These are phyloP conservation scores for Aeschynomene evenia DNA, from an alignment of 306 rosid genomes.

Conservation along the genomic window DNA sequence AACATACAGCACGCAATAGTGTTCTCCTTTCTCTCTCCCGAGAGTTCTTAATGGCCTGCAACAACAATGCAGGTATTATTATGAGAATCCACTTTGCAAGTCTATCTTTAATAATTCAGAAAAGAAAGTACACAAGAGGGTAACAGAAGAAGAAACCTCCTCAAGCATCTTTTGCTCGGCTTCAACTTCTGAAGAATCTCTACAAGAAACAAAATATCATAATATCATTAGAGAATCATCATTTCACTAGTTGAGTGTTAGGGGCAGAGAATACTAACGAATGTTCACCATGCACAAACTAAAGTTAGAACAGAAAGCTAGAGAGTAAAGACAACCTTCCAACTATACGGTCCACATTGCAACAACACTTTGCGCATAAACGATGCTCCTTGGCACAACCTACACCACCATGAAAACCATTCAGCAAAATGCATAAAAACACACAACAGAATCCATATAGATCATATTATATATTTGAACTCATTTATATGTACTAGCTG, in stretches of 20 bases:
- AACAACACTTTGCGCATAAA: conserved; percentile 84
- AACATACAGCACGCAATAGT: conserved; percentile 77
- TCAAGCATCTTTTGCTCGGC: conserved; percentile 86
- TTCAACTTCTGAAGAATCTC: conserved; percentile 80
- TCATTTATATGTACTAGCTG: too few species aligned
- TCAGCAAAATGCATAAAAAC: neutral
- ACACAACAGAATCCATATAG: neutral
- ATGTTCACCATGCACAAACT: neutral
- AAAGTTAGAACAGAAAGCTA: conserved; percentile 19
- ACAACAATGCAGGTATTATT: conserved; percentile 21
- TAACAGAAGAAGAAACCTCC: conserved; percentile 45
- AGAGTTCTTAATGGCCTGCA: conserved; percentile 75
- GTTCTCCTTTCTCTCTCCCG: conserved; percentile 84
- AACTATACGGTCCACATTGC: conserved; percentile 51
- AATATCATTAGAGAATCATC: conserved; percentile 4
- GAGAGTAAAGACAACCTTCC: conserved; percentile 80
- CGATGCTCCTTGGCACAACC: conserved; percentile 94
- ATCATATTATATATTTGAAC: too few species aligned
- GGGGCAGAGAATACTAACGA: neutral
- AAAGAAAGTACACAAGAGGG: neutral
- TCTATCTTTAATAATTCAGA: neutral
- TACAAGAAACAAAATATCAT: conserved; percentile 24
- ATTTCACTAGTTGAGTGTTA: neutral
- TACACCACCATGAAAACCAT: conserved; percentile 38
- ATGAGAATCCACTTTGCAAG: conserved; percentile 19